These are phyloP conservation scores for Fusarium brachygibbosum DNA, from an alignment of 2,329 filamentous ascomycete species.

Conservation along the genomic window DNA sequence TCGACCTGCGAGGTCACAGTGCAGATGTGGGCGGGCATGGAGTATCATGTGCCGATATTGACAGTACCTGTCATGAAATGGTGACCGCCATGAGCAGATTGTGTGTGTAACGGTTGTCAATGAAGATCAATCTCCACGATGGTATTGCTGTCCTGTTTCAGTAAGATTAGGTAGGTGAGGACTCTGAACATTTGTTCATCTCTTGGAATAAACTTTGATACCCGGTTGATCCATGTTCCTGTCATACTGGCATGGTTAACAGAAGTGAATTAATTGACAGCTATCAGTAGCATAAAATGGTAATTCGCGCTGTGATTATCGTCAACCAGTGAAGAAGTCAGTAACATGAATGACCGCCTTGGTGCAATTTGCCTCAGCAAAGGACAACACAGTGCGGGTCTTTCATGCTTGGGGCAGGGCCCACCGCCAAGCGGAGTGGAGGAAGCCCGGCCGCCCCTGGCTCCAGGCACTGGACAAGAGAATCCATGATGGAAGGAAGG, in stretches of 20 bases:
- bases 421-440: conserved; percentile 31
- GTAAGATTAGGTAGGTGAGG: conserved; percentile 33
- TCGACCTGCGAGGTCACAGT: conserved; percentile 35
- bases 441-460: conserved; percentile 32
- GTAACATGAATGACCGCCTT: conserved; percentile 24
- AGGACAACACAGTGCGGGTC: conserved; percentile 39
- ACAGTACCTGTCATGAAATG: conserved; percentile 36
- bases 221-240: conserved; percentile 4
- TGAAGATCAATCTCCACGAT: conserved; percentile 44
- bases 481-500: conserved; percentile 14
- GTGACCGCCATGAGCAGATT: conserved; percentile 37
- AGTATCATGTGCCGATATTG: conserved; percentile 34
- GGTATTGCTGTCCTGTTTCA: conserved; percentile 38
- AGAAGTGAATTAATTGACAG: conserved; percentile 28
- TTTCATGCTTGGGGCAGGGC: conserved; percentile 8
- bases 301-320: conserved; percentile 27
- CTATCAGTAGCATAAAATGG: conserved; percentile 23
- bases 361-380: conserved; percentile 37
- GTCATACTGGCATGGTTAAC: conserved; percentile 21
- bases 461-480: conserved; percentile 1
- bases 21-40: conserved; percentile 24
- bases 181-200: conserved; percentile 15
- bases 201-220: neutral
- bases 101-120: conserved; percentile 22
- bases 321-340: conserved; percentile 24